Conservation (phyloP, 805 yeast genomes). For the Grigorovia humatica region DNA sequence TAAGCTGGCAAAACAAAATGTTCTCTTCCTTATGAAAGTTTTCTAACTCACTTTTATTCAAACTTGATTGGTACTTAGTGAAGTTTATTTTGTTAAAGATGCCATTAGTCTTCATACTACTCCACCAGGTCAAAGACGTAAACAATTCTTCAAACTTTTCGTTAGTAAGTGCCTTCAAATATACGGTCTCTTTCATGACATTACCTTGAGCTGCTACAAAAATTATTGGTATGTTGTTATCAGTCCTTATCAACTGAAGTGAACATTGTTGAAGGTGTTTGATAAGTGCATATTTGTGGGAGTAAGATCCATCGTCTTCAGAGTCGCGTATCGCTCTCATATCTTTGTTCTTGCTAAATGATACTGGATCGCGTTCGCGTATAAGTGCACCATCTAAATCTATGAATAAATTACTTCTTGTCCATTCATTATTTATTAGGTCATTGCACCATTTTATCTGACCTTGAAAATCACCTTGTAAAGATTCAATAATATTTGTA, state of each 20-base stretch:
- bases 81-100: conserved; percentile 38
- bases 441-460: not conserved
- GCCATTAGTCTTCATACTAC: conserved; percentile 41
- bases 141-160: conserved; percentile 33
- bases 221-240: conserved; percentile 9
- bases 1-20: conserved; percentile 53
- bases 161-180: conserved; percentile 13
- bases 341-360: not conserved
- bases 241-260: conserved; percentile 11
- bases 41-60: not conserved
- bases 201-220: conserved; percentile 8
- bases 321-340: not conserved
- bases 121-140: conserved; percentile 46
- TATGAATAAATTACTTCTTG: not conserved
- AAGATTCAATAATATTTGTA: not conserved
- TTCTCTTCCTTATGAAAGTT: conserved; percentile 7
- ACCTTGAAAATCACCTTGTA: not conserved
- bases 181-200: conserved; percentile 4
- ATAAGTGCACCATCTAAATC: not conserved
- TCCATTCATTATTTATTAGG: conserved; percentile 1
- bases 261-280: conserved; percentile 19
- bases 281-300: conserved; percentile 9
- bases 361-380: not conserved
- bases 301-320: not conserved
- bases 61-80: not conserved